Percentiles rank a stretch among this genome's conserved stretches.
These are phyloP conservation scores for Wilcoxina mikolae DNA, from an alignment of 495 filamentous ascomycete species.

Conservation along the genomic window DNA sequence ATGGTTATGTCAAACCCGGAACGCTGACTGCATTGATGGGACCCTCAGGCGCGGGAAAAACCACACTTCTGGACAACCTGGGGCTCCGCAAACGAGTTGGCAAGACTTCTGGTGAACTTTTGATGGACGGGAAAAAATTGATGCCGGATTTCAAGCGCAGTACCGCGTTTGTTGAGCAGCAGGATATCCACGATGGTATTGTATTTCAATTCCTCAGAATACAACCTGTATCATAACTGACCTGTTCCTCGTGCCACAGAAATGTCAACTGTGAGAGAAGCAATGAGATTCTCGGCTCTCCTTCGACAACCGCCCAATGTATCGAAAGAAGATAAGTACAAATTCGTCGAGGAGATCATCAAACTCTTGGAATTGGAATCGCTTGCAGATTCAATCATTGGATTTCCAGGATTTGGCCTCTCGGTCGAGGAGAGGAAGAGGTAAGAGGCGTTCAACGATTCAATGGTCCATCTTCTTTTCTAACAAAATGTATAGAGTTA, in stretches of 20 bases:
- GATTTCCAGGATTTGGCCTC: slow-evolving; percentile 39
- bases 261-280: slow-evolving; percentile 47
- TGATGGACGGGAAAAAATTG: slow-evolving; percentile 48
- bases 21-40: slow-evolving; percentile 67
- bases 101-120: slow-evolving; percentile 43
- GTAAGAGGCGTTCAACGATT: too few species aligned
- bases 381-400: slow-evolving; percentile 42
- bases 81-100: slow-evolving; percentile 51
- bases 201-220: too few species aligned
- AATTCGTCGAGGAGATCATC: slow-evolving; percentile 34
- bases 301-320: slow-evolving; percentile 40
- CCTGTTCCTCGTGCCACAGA: too few species aligned
- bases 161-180: slow-evolving; percentile 34
- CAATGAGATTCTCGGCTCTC: slow-evolving; percentile 44
- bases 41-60: slow-evolving; percentile 47
- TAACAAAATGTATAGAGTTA: too few species aligned
- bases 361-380: slow-evolving; percentile 43
- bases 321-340: slow-evolving; percentile 42
- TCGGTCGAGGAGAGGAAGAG: slow-evolving; percentile 49
- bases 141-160: slow-evolving; percentile 43
- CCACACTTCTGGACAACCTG: slow-evolving; percentile 43
- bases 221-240: too few species aligned
- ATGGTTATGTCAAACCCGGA: slow-evolving; percentile 68
- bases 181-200: slow-evolving; percentile 32
- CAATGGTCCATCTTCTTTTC: too few species aligned